Evolutionary conservation across 1,139 yeast species (phyloP).

Genomic region (Blastobotrys aristatus): DNA sequence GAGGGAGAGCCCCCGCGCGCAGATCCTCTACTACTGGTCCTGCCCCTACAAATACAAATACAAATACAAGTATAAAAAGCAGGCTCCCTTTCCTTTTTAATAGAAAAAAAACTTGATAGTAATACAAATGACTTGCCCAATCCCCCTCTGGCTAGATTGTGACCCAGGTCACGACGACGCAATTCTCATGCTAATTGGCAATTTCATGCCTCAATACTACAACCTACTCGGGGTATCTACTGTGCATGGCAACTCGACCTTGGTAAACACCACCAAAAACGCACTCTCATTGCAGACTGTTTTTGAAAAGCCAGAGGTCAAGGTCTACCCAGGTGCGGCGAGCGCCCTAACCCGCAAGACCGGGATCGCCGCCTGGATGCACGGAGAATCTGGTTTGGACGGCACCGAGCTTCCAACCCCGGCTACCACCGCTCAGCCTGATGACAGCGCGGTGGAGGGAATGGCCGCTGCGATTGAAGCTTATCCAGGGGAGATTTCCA

Average conservation of each 20-base stretch:
- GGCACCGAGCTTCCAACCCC: conserved; percentile 55
- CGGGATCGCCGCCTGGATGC: conserved; percentile 56
- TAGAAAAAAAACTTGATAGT: no score
- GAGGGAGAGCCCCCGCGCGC: no score
- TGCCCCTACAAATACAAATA: no score
- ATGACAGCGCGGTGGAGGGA: conserved; percentile 50
- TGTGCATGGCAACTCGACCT: conserved; percentile 73
- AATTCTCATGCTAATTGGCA: conserved; percentile 62
- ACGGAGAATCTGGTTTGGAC: conserved; percentile 71
- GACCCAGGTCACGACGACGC: conserved; percentile 94
- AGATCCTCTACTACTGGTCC: no score
- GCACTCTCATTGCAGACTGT: conserved; percentile 63
- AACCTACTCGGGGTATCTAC: conserved; percentile 68
- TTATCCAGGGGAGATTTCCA: conserved; percentile 45
- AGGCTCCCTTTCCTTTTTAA: no score
- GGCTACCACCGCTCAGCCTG: conserved; percentile 31
- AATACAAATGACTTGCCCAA: no score
- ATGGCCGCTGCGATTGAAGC: conserved; percentile 46
- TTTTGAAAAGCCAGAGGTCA: conserved; percentile 44
- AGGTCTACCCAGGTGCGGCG: conserved; percentile 63
- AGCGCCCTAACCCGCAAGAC: conserved; percentile 51
- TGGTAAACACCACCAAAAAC: conserved; percentile 63
- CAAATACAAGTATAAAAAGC: no score
- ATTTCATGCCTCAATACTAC: conserved; percentile 54
- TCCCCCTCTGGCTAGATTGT: conserved; percentile 86